Base-by-base conservation (phyloP, 495 filamentous ascomycete genomes). In the Immersiella caudata region DNA sequence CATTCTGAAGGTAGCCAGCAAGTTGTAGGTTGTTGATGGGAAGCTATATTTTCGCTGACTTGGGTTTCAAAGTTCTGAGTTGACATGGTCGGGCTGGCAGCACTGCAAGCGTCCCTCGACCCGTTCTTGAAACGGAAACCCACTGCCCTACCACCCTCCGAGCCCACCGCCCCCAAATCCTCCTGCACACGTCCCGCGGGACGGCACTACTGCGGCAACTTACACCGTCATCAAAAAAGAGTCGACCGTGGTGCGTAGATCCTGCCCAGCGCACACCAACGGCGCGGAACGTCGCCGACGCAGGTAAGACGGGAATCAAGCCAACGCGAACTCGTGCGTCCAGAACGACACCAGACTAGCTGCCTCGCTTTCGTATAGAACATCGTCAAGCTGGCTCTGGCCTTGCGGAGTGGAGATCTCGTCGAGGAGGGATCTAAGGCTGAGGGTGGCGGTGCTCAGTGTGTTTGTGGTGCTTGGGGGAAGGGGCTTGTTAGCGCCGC, bases 381-480 rank as follows among this genome's bases (percentile, higher is more conserved):
- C 65, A 40, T 87, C 52, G 65, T 70, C 65, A 16, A 65, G 60
- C 67, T 69, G 77, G 5, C 81, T 82, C 6, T 74, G 70, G 24
- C 49, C 24, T 29, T 26, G 21, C 0, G 62, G 63, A 5, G 74
- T 80, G 22, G 73, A 76, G 6, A 77, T 67, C 58, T 77, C 71
- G 26, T 76, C 71, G 11, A 82, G 75, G n/a, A 91, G 64, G 18
- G 81, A 80, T 33, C 70, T 67, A n/a, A 90, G 70, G 46, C 78
- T 80, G 3, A 73, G 70, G 54, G 81, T 84, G 33, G 85, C 67
- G 66, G 85, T 81, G 24, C 79, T 85, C 52, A 89, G 70, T 33
- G 86, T 74, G 63, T 85, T 79, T 8, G 74, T 74, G 8, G 79
- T 69, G 55, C 85, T 82, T 26, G 79, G 75, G 0, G 79, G 62